Evolutionary conservation across 495 filamentous ascomycete species (phyloP), one percentile per base, ranked within the genome.

Genomic region (Hypoxylon perforatum): DNA sequence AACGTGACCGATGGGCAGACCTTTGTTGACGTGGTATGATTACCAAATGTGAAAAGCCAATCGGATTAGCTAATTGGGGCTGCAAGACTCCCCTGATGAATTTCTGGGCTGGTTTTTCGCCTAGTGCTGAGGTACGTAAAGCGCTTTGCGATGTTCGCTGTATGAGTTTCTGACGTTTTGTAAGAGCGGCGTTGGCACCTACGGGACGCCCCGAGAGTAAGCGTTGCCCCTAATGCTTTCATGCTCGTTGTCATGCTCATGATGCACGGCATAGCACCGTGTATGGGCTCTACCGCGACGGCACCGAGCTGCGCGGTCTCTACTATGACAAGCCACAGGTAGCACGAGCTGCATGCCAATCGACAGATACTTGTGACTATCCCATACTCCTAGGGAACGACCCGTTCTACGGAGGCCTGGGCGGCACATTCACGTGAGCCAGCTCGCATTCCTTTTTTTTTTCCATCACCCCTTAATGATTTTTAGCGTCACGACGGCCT

Each of bases 321-420:
- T 72, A 72, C 22, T 72, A 72, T 33, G 69, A 72, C 3, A 72
- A 70, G 19, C 61, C 61, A 1, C 61, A 72, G 12, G 66, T 72
- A 19, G 69, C 69, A 8, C 65, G 49, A 10, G 69, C 69, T 15
- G 69, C 69, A 1, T 72, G 69, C 14, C 42, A 72, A 21, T 72
- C 69, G 12, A 72, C 69, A 19, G 66, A 69, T 1, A 54, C 69
- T 12, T 72, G 69, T 49, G 69, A 72, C 21, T 72, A 63, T 46
- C 65, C 69, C 10, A 72, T 72, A 45, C 66, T 72, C 9, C 66
- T 72, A 21, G 69, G 65, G 15, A 72, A 72, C 48, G 61, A 70
- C 17, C 61, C 61, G 3, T 52, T 69, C 1, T 72, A 72, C 38
- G 69, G 69, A 22, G 69, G 69, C 18, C 48, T 72, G 23, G 69